A percentile compares a stretch with the other conserved stretches of the same genome.
These are phyloP conservation scores for Zychaea mexicana DNA, from an alignment of 371 early-diverging fungal genomes.

Conservation along the genomic window DNA sequence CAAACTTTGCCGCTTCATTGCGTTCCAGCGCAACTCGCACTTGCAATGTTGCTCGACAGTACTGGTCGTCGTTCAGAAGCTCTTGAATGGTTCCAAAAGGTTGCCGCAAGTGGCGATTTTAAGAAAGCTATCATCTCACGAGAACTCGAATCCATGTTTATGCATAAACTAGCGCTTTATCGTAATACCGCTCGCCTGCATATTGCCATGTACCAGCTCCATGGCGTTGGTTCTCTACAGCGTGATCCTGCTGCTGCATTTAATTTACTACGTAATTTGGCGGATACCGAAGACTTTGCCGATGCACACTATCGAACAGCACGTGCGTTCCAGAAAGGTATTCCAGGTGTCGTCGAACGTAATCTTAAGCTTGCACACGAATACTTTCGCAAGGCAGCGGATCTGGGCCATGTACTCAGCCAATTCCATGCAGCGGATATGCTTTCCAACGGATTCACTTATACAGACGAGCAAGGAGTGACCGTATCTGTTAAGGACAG, in stretches of 20 bases:
- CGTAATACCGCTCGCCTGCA: conserved; percentile 14
- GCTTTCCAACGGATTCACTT: conserved; percentile 30
- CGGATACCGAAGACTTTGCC: conserved; percentile 14
- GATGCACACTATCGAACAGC: conserved; percentile 27
- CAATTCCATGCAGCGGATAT: conserved; percentile 38
- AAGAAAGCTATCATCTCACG: conserved; percentile 14
- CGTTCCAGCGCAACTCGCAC: conserved; percentile 13
- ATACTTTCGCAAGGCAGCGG: conserved; percentile 31
- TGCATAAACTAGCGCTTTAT: neutral
- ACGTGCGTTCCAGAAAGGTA: neutral
- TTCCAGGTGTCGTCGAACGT: neutral
- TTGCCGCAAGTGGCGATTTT: neutral
- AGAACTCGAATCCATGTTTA: neutral
- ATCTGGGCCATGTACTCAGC: conserved; percentile 25
- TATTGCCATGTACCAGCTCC: conserved; percentile 9
- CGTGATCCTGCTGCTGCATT: conserved; percentile 14
- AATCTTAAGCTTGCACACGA: conserved; percentile 20
- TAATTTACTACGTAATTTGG: conserved; percentile 19
- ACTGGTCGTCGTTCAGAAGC: conserved; percentile 6
- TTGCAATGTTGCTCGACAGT: conserved; percentile 12
- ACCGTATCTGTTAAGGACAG: conserved; percentile 9
- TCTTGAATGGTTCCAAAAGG: conserved; percentile 12
- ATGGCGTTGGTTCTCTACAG: conserved; percentile 1
- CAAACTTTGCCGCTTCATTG: neutral
- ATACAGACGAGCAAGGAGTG: conserved; percentile 16